These are phyloP conservation scores for Xylaria sp. DNA, from an alignment of 2,329 filamentous ascomycete genomes.

Conservation along the genomic window DNA sequence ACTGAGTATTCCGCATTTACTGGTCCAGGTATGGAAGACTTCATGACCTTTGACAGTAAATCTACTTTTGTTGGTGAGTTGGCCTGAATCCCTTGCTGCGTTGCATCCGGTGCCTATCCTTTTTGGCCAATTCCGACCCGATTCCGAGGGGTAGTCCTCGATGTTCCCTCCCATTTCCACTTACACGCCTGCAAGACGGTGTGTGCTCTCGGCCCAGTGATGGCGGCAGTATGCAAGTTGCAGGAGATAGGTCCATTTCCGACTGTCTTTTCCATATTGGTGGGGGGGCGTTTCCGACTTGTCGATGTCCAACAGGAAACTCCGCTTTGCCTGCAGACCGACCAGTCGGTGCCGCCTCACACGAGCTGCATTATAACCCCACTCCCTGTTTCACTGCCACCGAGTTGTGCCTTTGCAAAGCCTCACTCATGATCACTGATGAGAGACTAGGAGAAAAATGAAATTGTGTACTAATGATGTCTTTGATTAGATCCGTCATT, in stretches of 20 bases:
- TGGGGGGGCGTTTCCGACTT: slow-evolving; percentile 7
- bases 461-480: slow-evolving; percentile 30
- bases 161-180: background rate
- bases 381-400: slow-evolving; percentile 7
- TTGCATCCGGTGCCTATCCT: background rate
- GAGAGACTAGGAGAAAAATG: background rate
- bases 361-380: slow-evolving; percentile 5
- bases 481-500: slow-evolving; percentile 47
- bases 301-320: slow-evolving; percentile 17
- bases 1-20: slow-evolving; percentile 51
- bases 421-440: slow-evolving; percentile 16
- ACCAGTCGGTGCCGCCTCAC: slow-evolving; percentile 12
- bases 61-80: slow-evolving; percentile 54
- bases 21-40: slow-evolving; percentile 45
- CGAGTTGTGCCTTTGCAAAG: slow-evolving; percentile 8
- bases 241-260: background rate
- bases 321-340: slow-evolving; percentile 15
- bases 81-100: slow-evolving; percentile 30
- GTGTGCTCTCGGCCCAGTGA: background rate
- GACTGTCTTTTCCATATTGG: background rate
- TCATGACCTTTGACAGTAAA: slow-evolving; percentile 46
- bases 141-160: background rate
- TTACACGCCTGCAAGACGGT: background rate
- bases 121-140: background rate
- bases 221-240: slow-evolving; percentile 12